phyloP scores from a whole-genome alignment of 176 grass and related monocot species.

The Neostapfia colusana region DNA sequence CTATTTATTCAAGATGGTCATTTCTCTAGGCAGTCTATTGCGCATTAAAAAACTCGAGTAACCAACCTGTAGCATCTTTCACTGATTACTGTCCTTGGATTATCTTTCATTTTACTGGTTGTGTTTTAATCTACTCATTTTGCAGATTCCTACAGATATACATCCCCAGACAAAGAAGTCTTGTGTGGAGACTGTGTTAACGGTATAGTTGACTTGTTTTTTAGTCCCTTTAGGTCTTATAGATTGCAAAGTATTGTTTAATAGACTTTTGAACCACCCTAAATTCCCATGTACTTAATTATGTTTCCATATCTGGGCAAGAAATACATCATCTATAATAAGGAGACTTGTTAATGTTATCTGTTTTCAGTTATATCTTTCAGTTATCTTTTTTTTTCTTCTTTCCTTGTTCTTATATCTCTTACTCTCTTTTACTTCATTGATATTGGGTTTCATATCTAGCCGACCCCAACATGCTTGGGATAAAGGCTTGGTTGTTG shows the following conservation, averaged over 20 bases:
- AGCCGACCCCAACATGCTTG: no score
- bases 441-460: no score
- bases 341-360: neutral
- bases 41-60: neutral
- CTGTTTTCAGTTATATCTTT: no score
- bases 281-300: neutral
- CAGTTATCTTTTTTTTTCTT: no score
- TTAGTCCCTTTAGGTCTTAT: neutral
- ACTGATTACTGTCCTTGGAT: neutral
- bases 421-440: no score
- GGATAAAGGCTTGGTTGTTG: no score
- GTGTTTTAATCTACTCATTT: constrained; percentile 26
- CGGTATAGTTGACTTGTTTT: constrained; percentile 47
- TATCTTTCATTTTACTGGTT: constrained; percentile 22
- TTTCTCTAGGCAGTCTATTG: neutral
- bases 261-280: neutral
- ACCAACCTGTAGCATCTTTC: neutral
- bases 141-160: constrained; percentile 92
- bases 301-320: neutral
- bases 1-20: neutral
- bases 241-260: neutral
- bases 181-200: constrained; percentile 95
- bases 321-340: neutral
- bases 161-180: constrained; percentile 92
- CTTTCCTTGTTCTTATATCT: no score